These are phyloP conservation scores for Sclerotinia spermophila DNA, from an alignment of 2,329 filamentous ascomycete species.

Conservation along the genomic window DNA sequence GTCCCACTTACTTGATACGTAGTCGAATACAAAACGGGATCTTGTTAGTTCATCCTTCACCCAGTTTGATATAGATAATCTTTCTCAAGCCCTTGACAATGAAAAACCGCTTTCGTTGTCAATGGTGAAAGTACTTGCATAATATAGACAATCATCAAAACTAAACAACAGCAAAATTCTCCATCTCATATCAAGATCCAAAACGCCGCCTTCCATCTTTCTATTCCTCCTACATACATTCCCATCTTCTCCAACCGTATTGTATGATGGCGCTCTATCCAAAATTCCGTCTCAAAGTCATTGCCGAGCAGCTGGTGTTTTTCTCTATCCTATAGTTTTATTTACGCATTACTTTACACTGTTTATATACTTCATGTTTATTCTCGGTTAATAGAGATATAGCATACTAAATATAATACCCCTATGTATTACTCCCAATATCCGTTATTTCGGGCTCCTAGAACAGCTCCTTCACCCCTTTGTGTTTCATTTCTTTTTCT, in stretches of 20 bases:
- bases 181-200: background rate
- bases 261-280: background rate
- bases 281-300: too few relatives aligned
- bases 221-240: background rate
- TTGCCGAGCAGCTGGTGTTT: too few relatives aligned
- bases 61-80: background rate
- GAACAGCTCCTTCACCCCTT: too few relatives aligned
- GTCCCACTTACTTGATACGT: background rate
- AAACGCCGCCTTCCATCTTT: background rate
- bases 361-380: background rate
- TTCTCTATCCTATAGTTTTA: background rate
- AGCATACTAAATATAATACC: background rate
- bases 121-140: background rate
- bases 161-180: background rate
- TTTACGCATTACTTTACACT: background rate
- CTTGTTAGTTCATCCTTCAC: background rate
- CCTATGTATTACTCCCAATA: background rate
- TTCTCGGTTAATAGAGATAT: background rate
- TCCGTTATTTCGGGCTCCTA: background rate
- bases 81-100: background rate
- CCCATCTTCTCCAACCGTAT: background rate
- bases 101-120: too few relatives aligned
- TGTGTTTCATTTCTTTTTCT: too few relatives aligned
- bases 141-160: background rate
- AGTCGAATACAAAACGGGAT: background rate